phyloP scores from a whole-genome alignment of 2,329 filamentous ascomycete genomes.

The Emmonsia crescens region DNA sequence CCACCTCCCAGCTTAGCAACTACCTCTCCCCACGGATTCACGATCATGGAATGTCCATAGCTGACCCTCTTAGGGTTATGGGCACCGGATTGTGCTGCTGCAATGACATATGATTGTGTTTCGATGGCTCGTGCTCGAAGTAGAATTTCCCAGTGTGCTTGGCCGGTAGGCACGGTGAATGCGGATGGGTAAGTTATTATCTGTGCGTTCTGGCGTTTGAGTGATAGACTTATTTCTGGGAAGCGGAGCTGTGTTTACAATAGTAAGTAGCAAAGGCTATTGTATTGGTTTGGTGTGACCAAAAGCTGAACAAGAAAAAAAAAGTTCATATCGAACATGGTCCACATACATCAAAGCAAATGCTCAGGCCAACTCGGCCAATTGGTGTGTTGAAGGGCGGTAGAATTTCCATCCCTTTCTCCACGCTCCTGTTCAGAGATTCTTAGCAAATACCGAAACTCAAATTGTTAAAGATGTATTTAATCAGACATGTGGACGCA shows the following conservation, averaged over 20 bases:
- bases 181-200: constrained; percentile 80
- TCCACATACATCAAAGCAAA: constrained; percentile 69
- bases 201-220: constrained; percentile 58
- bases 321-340: neutral
- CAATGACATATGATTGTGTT: constrained; percentile 76
- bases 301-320: neutral
- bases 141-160: constrained; percentile 74
- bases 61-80: constrained; percentile 68
- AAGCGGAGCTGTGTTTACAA: constrained; percentile 54
- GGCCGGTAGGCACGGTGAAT: constrained; percentile 77
- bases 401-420: constrained; percentile 53
- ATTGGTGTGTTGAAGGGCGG: constrained; percentile 62
- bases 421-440: constrained; percentile 43
- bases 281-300: neutral
- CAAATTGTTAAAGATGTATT: neutral
- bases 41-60: constrained; percentile 76
- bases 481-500: constrained; percentile 9
- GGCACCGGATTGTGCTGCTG: constrained; percentile 67
- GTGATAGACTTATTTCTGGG: constrained; percentile 59
- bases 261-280: neutral
- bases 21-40: constrained; percentile 78
- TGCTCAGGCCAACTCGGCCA: constrained; percentile 65
- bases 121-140: constrained; percentile 76
- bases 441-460: neutral
- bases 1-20: constrained; percentile 46